A percentile compares a stretch with the other conserved stretches of the same genome.
Conservation (phyloP, 1,284 basidiomycete species). For the Heimioporus punctisporus region DNA sequence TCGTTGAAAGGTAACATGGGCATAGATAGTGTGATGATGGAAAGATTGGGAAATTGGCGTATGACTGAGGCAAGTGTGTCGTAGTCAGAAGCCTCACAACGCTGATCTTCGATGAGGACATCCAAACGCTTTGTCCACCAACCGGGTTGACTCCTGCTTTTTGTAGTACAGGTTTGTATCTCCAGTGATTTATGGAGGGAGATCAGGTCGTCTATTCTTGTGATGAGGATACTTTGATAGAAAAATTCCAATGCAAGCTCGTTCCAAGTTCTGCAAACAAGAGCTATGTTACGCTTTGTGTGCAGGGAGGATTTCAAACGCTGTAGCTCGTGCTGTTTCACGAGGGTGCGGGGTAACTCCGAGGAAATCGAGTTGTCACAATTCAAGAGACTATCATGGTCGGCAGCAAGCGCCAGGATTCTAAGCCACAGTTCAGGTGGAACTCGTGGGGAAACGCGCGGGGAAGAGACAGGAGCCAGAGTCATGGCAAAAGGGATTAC, state of each 20-base stretch:
- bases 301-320: slow-evolving; percentile 22
- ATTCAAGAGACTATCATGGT: slow-evolving; percentile 9
- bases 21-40: slow-evolving; percentile 28
- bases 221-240: slow-evolving; percentile 26
- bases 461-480: not conserved
- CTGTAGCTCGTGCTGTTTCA: slow-evolving; percentile 15
- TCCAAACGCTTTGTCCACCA: slow-evolving; percentile 33
- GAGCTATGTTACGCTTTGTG: slow-evolving; percentile 23
- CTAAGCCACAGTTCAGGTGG: slow-evolving; percentile 34
- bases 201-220: slow-evolving; percentile 17
- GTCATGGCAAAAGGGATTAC: slow-evolving; percentile 13
- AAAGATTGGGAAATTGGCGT: slow-evolving; percentile 28
- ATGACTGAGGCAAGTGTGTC: slow-evolving; percentile 22
- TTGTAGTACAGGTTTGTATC: slow-evolving; percentile 2
- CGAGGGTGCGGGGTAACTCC: slow-evolving; percentile 21
- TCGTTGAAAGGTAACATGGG: slow-evolving; percentile 28
- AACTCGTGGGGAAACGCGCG: slow-evolving; percentile 4
- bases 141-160: slow-evolving; percentile 14
- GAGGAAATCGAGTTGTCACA: slow-evolving; percentile 7
- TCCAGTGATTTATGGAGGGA: slow-evolving; percentile 17
- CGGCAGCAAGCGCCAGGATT: slow-evolving; percentile 26
- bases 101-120: slow-evolving; percentile 29
- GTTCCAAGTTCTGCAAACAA: slow-evolving; percentile 29
- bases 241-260: slow-evolving; percentile 22
- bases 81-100: slow-evolving; percentile 26